Evolutionary conservation across 1,284 basidiomycete genomes (phyloP).

Genomic region (Puccinia polysora): DNA sequence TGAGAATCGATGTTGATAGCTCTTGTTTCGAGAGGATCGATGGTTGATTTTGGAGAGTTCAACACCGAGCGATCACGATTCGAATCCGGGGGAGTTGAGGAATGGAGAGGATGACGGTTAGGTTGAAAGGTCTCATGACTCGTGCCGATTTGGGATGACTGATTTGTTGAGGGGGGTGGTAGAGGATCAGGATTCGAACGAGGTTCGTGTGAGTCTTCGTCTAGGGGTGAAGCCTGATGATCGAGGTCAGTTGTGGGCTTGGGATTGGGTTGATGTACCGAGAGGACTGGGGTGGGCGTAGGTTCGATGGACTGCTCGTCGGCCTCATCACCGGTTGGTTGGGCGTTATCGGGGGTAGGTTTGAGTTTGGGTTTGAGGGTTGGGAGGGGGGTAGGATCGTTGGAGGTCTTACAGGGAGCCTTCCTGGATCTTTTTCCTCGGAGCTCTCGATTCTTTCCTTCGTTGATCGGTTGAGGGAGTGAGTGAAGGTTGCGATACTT

Average conservation of each 20-base stretch:
- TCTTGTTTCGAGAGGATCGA: no score
- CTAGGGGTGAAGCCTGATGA: not conserved
- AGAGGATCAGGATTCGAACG: constrained; percentile 9
- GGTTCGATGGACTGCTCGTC: constrained; percentile 27
- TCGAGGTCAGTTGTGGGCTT: constrained; percentile 1
- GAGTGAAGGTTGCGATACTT: constrained; percentile 40
- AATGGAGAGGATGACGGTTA: not conserved
- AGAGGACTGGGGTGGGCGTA: not conserved
- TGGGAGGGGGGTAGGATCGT: not conserved
- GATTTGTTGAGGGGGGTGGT: constrained; percentile 3
- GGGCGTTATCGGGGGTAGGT: not conserved
- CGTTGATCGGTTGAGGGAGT: constrained; percentile 7
- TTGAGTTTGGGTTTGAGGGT: constrained; percentile 21
- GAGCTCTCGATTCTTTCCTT: constrained; percentile 27
- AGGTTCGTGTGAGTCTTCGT: not conserved
- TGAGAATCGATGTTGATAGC: no score
- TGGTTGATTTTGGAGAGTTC: no score
- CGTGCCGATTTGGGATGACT: not conserved
- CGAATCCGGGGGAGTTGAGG: no score
- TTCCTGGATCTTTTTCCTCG: constrained; percentile 29
- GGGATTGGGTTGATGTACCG: constrained; percentile 3
- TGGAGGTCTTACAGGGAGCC: not conserved
- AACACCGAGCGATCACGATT: no score
- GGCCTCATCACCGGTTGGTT: constrained; percentile 13
- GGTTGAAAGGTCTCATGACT: not conserved